phyloP scores from a whole-genome alignment of 2,329 filamentous ascomycete genomes.

The Alternaria angustiovoidea region DNA sequence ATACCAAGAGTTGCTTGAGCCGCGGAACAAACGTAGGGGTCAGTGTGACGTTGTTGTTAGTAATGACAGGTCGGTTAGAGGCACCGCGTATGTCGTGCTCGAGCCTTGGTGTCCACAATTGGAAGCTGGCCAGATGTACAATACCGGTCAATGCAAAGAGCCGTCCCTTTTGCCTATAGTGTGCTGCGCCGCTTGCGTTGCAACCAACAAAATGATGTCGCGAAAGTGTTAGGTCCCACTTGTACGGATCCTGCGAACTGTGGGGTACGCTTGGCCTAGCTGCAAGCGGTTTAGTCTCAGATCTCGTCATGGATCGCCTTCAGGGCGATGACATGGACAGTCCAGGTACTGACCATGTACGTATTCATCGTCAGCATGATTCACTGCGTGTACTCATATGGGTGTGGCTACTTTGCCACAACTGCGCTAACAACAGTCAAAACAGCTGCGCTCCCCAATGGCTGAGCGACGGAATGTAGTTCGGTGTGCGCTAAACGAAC shows the following conservation, averaged over 20 bases:
- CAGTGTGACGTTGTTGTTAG: conserved; percentile 27
- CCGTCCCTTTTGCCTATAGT: neutral
- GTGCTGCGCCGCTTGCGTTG: neutral
- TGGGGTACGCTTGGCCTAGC: conserved; percentile 13
- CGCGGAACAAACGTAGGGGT: conserved; percentile 19
- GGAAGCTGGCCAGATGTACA: neutral
- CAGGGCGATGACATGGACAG: conserved; percentile 9
- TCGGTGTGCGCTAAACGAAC: conserved; percentile 1
- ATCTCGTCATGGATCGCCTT: conserved; percentile 6
- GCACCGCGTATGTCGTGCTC: conserved; percentile 1
- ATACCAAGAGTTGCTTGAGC: neutral
- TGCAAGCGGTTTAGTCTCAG: conserved; percentile 6
- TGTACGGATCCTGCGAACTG: neutral
- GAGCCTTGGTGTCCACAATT: conserved; percentile 1
- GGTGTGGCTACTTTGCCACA: conserved; percentile 6
- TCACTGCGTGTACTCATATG: neutral
- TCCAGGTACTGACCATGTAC: conserved; percentile 7
- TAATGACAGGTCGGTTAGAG: conserved; percentile 2
- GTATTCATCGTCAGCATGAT: conserved; percentile 13
- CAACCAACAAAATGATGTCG: conserved; percentile 1
- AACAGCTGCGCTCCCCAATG: neutral
- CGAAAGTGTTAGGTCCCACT: neutral
- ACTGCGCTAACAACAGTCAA: neutral
- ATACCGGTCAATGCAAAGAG: neutral
- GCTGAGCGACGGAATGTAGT: neutral